Evolutionary conservation across 495 filamentous ascomycete genomes (phyloP), one percentile per base, ranked within the genome.

Genomic region (Penicillium canescens): DNA sequence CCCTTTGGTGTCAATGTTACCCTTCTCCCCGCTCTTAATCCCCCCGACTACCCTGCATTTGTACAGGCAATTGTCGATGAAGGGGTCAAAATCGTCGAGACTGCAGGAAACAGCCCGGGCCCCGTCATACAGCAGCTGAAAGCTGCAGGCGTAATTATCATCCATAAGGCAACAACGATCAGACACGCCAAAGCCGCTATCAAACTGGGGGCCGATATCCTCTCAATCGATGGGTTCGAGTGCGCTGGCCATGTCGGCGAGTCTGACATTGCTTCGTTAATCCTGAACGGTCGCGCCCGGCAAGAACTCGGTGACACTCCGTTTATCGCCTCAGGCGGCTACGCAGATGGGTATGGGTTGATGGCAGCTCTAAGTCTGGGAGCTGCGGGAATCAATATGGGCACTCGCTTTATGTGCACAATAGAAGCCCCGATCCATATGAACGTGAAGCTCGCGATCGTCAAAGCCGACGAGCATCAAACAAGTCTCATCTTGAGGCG

Each of bases 111-210:
- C 77, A 88, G 82, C 66, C 93, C 93, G 0, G 93, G 91, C 16
- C 90, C 91, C n/a, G 86, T 98, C 33, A 97, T 98, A 72, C 72
- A 81, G 68, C 82, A 90, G 74, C 80, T 98, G 48, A 98, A 98
- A 76, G 78, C 81, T 42, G 89, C 85, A 23, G 82, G 82, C 33
- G 83, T 78, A 62, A 90, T 82, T 48, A 84, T 98, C 60, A 79
- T 98, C 38, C 93, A 98, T 78, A 98, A 98, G 74, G 97, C 94
- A 77, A 98, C 93, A 14, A 96, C 92, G 2, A 92, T 98, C 70
- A 77, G 92, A 18, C 93, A 98, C 64, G 94, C 93, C 31, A 86
- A 91, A 68, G 88, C 86, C 37, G 93, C 93, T 35, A 82, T 96
- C 55, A 96, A 95, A 72, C 85, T 97, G 35, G 93, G 93, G 43